Evolutionary conservation across 192 early-diverging fungal species (phyloP), one percentile per base, ranked within the genome.

Genomic region (Gamsiella multidivaricata): DNA sequence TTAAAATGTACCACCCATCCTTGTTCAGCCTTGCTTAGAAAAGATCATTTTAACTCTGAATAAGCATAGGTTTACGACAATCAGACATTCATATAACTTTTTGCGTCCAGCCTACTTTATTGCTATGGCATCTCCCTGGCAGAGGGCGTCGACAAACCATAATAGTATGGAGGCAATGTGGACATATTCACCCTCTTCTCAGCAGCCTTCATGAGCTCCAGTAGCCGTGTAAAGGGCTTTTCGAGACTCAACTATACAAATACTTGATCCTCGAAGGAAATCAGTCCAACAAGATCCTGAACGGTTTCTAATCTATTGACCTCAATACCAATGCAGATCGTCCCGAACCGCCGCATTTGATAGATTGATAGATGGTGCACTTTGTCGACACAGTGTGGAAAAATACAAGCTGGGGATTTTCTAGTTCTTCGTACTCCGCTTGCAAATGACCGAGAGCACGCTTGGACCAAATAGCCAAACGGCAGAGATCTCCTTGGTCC

Each of bases 401-500:
- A 34, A 55, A 55, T 34, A 55, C 54, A 55, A 20, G 17, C 17
- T 55, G 4, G 31, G 34, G 17, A 55, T 55, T 32, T 18, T 55
- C 54, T 34, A 4, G 29, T 31, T 25, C 33, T 55, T 37, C 7
- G n/a, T 55, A 55, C 11, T 4, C 33, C 6, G 54, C 54, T 9
- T 34, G 18, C 54, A 55, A 12, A 36, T 36, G 33, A 55, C 34
- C 54, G 31, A 37, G 33, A 0, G 33, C 32, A 7, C 54, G 33
- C 33, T 36, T 55, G 18, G 54, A 36, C 54, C 54, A 55, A 22
- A 55, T 55, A 18, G 54, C 54, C 29, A 55, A 32, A 34, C 54
- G 20, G 12, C 32, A 55, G 18, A 55, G 32, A 55, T 36, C 33
- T 34, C 33, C 18, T 36, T 55, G 54, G 17, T 37, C 54, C 0